A percentile compares a stretch with the other conserved stretches of the same genome.
phyloP scores from a whole-genome alignment of 495 filamentous ascomycete species.

The Cenococcum geophilum region DNA sequence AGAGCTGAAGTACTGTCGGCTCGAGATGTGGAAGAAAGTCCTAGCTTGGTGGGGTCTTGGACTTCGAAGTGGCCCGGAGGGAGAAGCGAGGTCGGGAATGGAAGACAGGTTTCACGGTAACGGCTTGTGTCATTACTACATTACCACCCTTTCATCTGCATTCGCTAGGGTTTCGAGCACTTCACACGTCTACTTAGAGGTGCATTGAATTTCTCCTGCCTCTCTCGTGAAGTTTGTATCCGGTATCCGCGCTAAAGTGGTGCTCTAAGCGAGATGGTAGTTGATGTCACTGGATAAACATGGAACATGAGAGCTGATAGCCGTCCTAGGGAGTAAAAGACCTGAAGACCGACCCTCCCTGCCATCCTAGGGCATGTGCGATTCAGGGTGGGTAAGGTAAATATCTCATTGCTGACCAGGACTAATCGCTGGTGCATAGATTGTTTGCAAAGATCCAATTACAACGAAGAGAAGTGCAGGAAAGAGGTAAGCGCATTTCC shows the following conservation, averaged over 20 bases:
- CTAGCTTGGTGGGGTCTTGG: slow-evolving; percentile 23
- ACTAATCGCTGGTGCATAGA: slow-evolving; percentile 44
- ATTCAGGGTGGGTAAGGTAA: slow-evolving; percentile 64
- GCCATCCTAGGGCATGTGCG: slow-evolving; percentile 83
- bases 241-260: neutral
- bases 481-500: slow-evolving; percentile 31
- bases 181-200: neutral
- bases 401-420: slow-evolving; percentile 16
- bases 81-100: neutral
- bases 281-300: slow-evolving; percentile 11
- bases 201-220: neutral
- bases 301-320: slow-evolving; percentile 8
- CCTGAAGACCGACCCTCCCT: slow-evolving; percentile 68
- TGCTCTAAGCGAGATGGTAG: neutral
- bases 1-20: neutral
- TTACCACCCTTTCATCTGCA: neutral
- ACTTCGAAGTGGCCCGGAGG: neutral
- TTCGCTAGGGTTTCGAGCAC: neutral
- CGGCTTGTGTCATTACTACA: neutral
- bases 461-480: slow-evolving; percentile 78
- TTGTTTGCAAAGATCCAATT: slow-evolving; percentile 79
- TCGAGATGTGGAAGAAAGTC: too few species aligned
- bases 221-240: neutral
- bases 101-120: neutral
- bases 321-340: slow-evolving; percentile 46